phyloP scores from a whole-genome alignment of 768 basidiomycete genomes.

The Brasilioporus rufonigricans region DNA sequence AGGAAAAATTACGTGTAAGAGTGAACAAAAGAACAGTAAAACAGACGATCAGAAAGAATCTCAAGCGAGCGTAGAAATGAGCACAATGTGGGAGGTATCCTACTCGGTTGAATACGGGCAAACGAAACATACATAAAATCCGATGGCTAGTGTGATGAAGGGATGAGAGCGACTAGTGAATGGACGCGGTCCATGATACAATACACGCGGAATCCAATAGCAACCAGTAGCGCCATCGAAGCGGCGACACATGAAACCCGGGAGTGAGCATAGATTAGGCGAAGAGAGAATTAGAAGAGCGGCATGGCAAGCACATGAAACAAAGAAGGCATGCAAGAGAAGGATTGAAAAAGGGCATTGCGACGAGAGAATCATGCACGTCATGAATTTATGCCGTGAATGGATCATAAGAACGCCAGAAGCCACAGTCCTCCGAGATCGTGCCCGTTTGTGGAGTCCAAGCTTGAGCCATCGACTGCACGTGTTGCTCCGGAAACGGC shows the following conservation, averaged over 20 bases:
- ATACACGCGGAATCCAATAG: slow-evolving; percentile 13
- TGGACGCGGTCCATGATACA: slow-evolving; percentile 4
- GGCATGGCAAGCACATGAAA: neutral
- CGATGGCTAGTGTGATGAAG: neutral
- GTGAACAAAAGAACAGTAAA: neutral
- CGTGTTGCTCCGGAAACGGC: slow-evolving; percentile 18
- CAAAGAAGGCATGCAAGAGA: neutral
- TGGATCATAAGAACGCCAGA: slow-evolving; percentile 27
- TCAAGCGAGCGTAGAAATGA: neutral
- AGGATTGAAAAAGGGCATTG: neutral
- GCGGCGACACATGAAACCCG: neutral
- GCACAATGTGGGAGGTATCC: slow-evolving; percentile 5
- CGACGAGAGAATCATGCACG: neutral
- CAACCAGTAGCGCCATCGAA: neutral
- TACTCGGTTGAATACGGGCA: neutral
- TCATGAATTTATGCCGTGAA: slow-evolving; percentile 20
- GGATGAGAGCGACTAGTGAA: neutral
- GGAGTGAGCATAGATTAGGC: slow-evolving; percentile 1
- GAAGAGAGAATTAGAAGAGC: neutral
- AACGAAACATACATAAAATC: neutral
- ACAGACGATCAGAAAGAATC: neutral
- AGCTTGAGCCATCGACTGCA: slow-evolving; percentile 9
- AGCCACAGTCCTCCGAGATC: slow-evolving; percentile 17
- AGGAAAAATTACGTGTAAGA: neutral
- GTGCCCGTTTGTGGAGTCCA: slow-evolving; percentile 20